phyloP scores from a whole-genome alignment of 1,284 basidiomycete species.

The Bothia castanella region DNA sequence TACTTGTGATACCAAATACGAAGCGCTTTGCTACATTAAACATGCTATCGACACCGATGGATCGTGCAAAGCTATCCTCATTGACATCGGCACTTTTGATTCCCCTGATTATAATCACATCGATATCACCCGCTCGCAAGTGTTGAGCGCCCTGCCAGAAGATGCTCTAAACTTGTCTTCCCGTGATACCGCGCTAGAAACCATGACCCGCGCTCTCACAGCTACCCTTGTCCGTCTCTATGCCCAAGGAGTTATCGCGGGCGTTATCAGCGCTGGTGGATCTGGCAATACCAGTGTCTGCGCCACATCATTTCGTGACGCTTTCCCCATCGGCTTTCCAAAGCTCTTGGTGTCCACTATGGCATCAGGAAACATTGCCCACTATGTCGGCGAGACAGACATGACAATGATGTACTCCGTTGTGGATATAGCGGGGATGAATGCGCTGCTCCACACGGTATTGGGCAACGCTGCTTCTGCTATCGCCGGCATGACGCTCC shows the following conservation, averaged over 20 bases:
- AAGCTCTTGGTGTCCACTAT: conserved; percentile 31
- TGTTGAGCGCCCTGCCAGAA: conserved; percentile 14
- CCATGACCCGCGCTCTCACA: conserved; percentile 23
- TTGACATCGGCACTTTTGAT: conserved; percentile 21
- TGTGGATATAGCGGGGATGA: conserved; percentile 30
- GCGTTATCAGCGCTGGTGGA: conserved; percentile 24
- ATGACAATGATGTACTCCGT: conserved; percentile 32
- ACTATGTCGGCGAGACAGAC: conserved; percentile 31
- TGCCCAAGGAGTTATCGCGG: conserved; percentile 11
- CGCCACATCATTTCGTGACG: conserved; percentile 22
- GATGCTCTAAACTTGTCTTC: conserved; percentile 2
- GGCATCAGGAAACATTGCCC: conserved; percentile 24
- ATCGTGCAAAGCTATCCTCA: conserved; percentile 24
- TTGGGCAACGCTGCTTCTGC: conserved; percentile 27
- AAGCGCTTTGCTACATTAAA: conserved; percentile 25
- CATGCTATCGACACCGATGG: conserved; percentile 8
- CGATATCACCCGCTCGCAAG: conserved; percentile 23
- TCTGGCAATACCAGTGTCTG: conserved; percentile 31
- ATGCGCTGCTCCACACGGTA: conserved; percentile 22
- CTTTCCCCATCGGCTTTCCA: conserved; percentile 26
- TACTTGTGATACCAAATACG: conserved; percentile 30
- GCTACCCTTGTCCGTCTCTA: conserved; percentile 17
- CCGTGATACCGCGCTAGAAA: conserved; percentile 8
- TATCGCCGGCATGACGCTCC: conserved; percentile 24
- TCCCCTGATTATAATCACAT: conserved; percentile 17